Conservation (phyloP, 805 yeast genomes). For the Yamadazyma tumulicola region DNA sequence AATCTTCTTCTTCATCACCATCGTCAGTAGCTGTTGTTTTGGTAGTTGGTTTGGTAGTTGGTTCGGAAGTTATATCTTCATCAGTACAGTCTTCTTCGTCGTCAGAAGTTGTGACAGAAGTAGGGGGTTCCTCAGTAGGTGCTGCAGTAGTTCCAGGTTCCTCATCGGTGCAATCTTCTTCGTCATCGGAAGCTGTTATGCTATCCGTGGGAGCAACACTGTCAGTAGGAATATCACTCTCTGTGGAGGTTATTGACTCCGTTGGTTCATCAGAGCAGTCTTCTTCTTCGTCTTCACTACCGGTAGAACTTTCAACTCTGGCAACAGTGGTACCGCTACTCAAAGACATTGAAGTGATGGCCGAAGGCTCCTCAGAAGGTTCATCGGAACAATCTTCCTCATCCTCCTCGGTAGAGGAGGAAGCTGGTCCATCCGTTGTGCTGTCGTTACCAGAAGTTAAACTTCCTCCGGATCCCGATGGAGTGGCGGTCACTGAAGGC, state of each 20-base stretch:
- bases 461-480: background rate
- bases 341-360: background rate
- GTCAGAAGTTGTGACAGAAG: constrained; percentile 4
- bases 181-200: constrained; percentile 8
- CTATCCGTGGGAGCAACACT: background rate
- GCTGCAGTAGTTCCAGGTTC: constrained; percentile 4
- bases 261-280: constrained; percentile 7
- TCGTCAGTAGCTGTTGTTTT: constrained; percentile 12
- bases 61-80: constrained; percentile 4
- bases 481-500: background rate
- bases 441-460: background rate
- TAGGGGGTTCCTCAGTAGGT: background rate
- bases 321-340: background rate
- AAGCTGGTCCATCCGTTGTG: background rate
- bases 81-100: constrained; percentile 12
- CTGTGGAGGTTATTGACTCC: too few species aligned
- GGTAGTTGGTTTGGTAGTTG: constrained; percentile 3
- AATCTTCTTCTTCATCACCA: constrained; percentile 9
- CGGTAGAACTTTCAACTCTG: background rate
- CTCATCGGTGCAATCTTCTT: constrained; percentile 16
- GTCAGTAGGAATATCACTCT: background rate
- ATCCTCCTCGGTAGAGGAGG: constrained; percentile 2
- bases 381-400: constrained; percentile 9
- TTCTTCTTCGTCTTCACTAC: constrained; percentile 7
- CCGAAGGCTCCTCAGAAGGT: background rate